phyloP scores from a whole-genome alignment of 2,329 filamentous ascomycete genomes.

The Ceratocystis huliohia region DNA sequence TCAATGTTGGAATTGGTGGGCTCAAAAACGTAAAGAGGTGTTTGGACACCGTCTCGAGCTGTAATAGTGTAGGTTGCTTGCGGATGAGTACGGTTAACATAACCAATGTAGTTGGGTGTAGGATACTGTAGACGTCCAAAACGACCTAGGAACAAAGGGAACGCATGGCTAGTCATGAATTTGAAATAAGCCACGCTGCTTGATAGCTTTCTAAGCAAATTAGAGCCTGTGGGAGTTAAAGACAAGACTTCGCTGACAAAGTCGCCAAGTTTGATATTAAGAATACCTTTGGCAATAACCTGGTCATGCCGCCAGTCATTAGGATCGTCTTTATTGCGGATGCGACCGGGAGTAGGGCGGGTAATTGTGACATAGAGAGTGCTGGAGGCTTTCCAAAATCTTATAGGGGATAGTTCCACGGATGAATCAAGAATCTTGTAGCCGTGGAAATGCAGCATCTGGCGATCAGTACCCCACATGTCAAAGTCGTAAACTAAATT shows the following conservation, averaged over 20 bases:
- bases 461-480: slow-evolving; percentile 42
- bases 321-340: slow-evolving; percentile 25
- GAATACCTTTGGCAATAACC: slow-evolving; percentile 46
- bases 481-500: slow-evolving; percentile 51
- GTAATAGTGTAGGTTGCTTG: slow-evolving; percentile 34
- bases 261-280: slow-evolving; percentile 41
- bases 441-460: slow-evolving; percentile 45
- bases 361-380: slow-evolving; percentile 51
- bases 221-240: slow-evolving; percentile 38
- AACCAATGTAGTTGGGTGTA: slow-evolving; percentile 35
- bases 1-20: slow-evolving; percentile 31
- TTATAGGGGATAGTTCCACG: slow-evolving; percentile 41
- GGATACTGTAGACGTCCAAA: slow-evolving; percentile 46
- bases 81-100: slow-evolving; percentile 39
- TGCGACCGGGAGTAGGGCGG: slow-evolving; percentile 24
- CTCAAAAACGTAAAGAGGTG: slow-evolving; percentile 46
- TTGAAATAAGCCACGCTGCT: slow-evolving; percentile 39
- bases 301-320: slow-evolving; percentile 33
- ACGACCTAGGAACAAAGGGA: slow-evolving; percentile 42
- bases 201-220: slow-evolving; percentile 32
- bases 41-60: slow-evolving; percentile 40
- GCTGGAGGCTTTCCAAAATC: slow-evolving; percentile 50
- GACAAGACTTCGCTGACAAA: slow-evolving; percentile 45
- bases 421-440: slow-evolving; percentile 51
- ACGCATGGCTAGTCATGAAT: slow-evolving; percentile 42